Conservation (phyloP, 140 eudicot species). For the Stevia rebaudiana region DNA sequence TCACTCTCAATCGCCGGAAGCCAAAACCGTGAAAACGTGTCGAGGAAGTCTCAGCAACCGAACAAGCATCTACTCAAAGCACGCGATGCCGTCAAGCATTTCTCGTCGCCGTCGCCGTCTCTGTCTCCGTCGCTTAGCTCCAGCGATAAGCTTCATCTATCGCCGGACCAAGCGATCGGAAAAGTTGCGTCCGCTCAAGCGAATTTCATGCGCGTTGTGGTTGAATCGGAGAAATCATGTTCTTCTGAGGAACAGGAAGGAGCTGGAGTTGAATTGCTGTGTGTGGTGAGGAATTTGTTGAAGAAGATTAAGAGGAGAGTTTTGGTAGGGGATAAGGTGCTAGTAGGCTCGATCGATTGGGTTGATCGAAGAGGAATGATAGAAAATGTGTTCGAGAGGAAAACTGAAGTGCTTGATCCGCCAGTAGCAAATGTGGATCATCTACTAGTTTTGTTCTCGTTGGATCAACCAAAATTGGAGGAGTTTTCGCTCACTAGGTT, state of each 20-base stretch:
- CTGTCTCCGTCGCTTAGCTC: slow-evolving; percentile 54
- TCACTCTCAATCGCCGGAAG: slow-evolving; percentile 28
- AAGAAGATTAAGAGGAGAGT: slow-evolving; percentile 96
- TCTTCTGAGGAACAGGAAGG: slow-evolving; percentile 7
- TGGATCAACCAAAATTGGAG: slow-evolving; percentile 74
- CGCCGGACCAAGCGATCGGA: slow-evolving; percentile 56
- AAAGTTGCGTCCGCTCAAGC: slow-evolving; percentile 66
- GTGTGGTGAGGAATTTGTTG: slow-evolving; percentile 83
- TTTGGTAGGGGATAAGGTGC: slow-evolving; percentile 78
- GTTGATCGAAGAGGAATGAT: slow-evolving; percentile 77
- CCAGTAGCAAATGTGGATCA: slow-evolving; percentile 95
- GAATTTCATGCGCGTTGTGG: slow-evolving; percentile 91
- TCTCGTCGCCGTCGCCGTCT: slow-evolving; percentile 50
- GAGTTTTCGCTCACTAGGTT: slow-evolving; percentile 73
- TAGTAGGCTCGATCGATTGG: slow-evolving; percentile 92
- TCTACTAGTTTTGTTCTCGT: slow-evolving; percentile 66
- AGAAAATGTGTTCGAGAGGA: slow-evolving; percentile 64
- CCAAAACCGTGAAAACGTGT: slow-evolving; percentile 35
- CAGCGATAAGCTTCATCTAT: slow-evolving; percentile 31
- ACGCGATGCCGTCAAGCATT: slow-evolving; percentile 50
- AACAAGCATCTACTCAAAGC: slow-evolving; percentile 59
- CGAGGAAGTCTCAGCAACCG: slow-evolving; percentile 38
- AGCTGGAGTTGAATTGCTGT: slow-evolving; percentile 61
- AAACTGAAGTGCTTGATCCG: slow-evolving; percentile 64
- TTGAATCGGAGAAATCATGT: slow-evolving; percentile 24